phyloP scores from a whole-genome alignment of 2,329 filamentous ascomycete species.

The Chaetomium strumarium region DNA sequence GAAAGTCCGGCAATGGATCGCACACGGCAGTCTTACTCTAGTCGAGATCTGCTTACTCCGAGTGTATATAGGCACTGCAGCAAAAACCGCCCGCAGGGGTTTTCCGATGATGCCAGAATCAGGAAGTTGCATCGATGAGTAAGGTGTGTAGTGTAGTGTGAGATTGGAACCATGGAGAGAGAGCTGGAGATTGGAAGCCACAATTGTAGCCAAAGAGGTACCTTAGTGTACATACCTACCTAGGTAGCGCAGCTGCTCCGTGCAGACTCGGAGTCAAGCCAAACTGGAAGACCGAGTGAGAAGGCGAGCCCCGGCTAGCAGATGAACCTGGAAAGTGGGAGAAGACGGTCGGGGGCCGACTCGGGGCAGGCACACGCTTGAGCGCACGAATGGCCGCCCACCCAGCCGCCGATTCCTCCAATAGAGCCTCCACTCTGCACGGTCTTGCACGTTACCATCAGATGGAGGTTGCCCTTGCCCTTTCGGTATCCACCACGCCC shows the following conservation, averaged over 20 bases:
- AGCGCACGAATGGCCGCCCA: not conserved
- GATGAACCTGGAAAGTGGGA: conserved; percentile 5
- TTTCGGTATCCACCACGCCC: conserved; percentile 7
- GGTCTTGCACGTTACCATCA: not conserved
- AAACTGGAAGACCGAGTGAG: conserved; percentile 16
- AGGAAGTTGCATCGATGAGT: conserved; percentile 5
- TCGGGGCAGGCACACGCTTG: not conserved
- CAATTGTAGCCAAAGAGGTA: conserved; percentile 3
- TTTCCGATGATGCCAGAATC: conserved; percentile 10
- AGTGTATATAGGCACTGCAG: not conserved
- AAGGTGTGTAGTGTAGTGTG: not conserved
- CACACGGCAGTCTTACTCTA: conserved; percentile 10
- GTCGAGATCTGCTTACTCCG: too few species aligned
- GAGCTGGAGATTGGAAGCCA: not conserved
- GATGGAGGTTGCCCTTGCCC: conserved; percentile 2
- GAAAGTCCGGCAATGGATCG: not conserved
- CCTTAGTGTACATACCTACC: too few species aligned
- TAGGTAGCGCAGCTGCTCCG: conserved; percentile 12
- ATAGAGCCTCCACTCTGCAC: conserved; percentile 7
- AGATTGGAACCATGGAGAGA: too few species aligned
- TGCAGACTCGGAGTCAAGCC: conserved; percentile 7
- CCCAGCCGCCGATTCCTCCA: conserved; percentile 4
- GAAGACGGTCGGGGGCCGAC: conserved; percentile 1
- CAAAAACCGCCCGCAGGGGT: conserved; percentile 7
- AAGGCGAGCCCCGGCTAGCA: conserved; percentile 7